phyloP scores from a whole-genome alignment of 192 early-diverging fungal species.

The Funneliformis geosporum region DNA sequence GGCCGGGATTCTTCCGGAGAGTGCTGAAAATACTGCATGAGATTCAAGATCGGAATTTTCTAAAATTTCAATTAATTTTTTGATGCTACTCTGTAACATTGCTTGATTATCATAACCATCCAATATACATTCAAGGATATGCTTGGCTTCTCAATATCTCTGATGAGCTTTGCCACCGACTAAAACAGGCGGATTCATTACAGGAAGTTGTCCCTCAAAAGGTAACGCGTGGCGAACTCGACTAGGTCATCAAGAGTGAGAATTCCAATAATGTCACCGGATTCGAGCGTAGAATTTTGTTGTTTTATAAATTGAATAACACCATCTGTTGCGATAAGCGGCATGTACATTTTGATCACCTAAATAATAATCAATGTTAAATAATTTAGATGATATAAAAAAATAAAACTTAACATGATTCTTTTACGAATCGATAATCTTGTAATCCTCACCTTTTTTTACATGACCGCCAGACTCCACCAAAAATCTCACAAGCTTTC shows the following conservation, averaged over 20 bases:
- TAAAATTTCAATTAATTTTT: constrained; percentile 74
- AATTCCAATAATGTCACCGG: constrained; percentile 92
- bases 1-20: constrained; percentile 85
- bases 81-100: constrained; percentile 67
- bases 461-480: constrained; percentile 94
- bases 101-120: constrained; percentile 87
- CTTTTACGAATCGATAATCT: no score
- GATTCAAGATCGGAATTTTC: constrained; percentile 80
- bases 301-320: constrained; percentile 90
- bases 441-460: constrained; percentile 86
- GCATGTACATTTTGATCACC: constrained; percentile 99
- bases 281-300: constrained; percentile 76
- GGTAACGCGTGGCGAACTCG: constrained; percentile 86
- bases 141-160: constrained; percentile 62
- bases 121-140: constrained; percentile 72
- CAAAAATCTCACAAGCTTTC: constrained; percentile 93
- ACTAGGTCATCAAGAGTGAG: constrained; percentile 92
- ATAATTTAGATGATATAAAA: no score
- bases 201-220: constrained; percentile 74
- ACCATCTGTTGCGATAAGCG: constrained; percentile 86
- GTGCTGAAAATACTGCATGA: constrained; percentile 73
- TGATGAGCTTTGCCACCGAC: constrained; percentile 90
- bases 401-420: no score
- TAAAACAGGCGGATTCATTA: constrained; percentile 76
- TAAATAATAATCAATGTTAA: constrained; percentile 13